Conservation (phyloP, 2,329 filamentous ascomycete genomes). For the Calonectria hongkongensis region DNA sequence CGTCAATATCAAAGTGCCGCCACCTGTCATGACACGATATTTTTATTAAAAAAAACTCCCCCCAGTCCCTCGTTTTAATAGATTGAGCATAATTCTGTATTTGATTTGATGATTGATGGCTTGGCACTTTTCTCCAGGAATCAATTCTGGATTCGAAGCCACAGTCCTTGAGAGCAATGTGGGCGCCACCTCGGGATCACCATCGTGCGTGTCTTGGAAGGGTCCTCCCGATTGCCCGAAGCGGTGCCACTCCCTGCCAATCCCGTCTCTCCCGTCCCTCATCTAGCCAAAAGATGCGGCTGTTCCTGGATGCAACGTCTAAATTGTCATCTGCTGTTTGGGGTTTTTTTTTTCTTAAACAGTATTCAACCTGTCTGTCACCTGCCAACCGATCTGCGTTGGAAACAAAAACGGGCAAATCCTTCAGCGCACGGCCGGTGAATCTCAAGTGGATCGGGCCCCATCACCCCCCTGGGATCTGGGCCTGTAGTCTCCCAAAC, state of each 20-base stretch:
- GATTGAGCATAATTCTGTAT: not conserved
- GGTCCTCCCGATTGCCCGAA: not conserved
- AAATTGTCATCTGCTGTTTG: not conserved
- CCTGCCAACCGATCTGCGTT: too few relatives aligned
- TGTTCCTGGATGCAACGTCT: not conserved
- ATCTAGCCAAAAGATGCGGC: not conserved
- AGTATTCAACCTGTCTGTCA: too few relatives aligned
- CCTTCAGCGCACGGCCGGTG: constrained; percentile 5
- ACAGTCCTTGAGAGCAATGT: not conserved
- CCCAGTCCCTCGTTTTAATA: too few relatives aligned
- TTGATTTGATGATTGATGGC: not conserved
- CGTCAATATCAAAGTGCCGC: too few relatives aligned
- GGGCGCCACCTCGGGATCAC: not conserved
- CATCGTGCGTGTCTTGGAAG: not conserved
- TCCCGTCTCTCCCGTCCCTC: not conserved
- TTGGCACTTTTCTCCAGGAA: not conserved
- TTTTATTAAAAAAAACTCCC: too few relatives aligned
- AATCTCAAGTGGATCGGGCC: not conserved
- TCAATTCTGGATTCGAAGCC: not conserved
- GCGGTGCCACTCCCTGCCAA: not conserved
- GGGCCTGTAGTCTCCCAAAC: not conserved
- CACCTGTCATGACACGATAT: too few relatives aligned
- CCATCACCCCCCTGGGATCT: not conserved
- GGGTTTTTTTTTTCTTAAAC: not conserved
- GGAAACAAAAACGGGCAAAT: constrained; percentile 6